Evolutionary conservation across 257 asterid genomes (phyloP).

Genomic region (Jasminum sambac): DNA sequence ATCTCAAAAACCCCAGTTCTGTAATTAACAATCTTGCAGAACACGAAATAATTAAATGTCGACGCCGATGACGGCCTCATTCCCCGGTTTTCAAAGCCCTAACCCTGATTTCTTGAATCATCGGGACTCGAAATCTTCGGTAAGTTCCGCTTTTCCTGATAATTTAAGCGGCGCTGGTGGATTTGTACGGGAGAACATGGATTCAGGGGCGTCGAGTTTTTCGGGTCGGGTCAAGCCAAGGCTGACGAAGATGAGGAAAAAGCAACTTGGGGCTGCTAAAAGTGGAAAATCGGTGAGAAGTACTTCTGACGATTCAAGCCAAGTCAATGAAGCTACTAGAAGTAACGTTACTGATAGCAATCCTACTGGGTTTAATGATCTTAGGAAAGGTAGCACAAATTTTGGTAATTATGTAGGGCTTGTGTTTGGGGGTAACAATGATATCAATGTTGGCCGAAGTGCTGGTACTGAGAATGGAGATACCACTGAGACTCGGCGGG

Average conservation of each 20-base stretch:
- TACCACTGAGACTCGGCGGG: conserved; percentile 10
- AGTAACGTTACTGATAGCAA: conserved; percentile 1
- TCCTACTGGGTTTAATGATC: conserved; percentile 32
- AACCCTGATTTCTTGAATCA: conserved; percentile 23
- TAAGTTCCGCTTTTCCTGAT: conserved; percentile 29
- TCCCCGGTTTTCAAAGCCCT: conserved; percentile 31
- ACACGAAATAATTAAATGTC: conserved; percentile 33
- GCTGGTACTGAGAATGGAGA: conserved; percentile 26
- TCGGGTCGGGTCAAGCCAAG: conserved; percentile 57
- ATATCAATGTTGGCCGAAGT: conserved; percentile 19
- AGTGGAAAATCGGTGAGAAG: conserved; percentile 29
- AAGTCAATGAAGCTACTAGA: background rate
- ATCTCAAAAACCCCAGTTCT: conserved; percentile 23
- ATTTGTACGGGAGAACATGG: conserved; percentile 29
- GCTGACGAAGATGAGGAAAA: conserved; percentile 51
- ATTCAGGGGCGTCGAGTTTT: conserved; percentile 29
- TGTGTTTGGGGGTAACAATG: conserved; percentile 27
- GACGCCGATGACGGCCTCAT: conserved; percentile 29
- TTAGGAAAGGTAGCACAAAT: conserved; percentile 23
- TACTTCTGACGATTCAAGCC: conserved; percentile 13
- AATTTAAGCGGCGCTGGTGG: conserved; percentile 33
- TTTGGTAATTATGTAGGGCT: conserved; percentile 22
- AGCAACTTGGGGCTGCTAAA: conserved; percentile 31
- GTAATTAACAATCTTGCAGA: conserved; percentile 1
- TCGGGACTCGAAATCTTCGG: conserved; percentile 19